Base-by-base conservation (phyloP, 2,329 filamentous ascomycete genomes). In the Claviceps sp. region DNA sequence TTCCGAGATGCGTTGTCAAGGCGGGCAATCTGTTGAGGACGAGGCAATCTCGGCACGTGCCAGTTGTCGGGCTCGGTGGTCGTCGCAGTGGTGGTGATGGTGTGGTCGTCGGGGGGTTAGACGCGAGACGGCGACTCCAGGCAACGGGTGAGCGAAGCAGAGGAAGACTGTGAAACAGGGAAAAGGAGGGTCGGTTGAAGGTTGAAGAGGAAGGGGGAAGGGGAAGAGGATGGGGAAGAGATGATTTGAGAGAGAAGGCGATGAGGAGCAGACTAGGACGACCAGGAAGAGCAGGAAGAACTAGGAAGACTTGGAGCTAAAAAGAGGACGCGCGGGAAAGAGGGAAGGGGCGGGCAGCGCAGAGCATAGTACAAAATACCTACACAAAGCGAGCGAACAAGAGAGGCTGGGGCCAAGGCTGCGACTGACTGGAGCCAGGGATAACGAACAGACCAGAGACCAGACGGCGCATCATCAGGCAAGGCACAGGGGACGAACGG, bases 1-100 rank as follows among this genome's bases (percentile, higher is more conserved):
- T 55, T 55, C 49, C 42, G 46, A 41, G 40, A 30, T 38, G 37
- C 38, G 30, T 34, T 43, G 37, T 11, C 9, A 34, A 46, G 18
- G 46, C 34, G 46, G 50, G 44, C 26, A 47, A 50, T 34, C n/a
- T 34, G 50, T 53, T 46, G 41, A 40, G 34, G 53, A 48, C 51
- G 45, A 51, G 47, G 50, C 43, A 22, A 44, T 45, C 48, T 51
- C 45, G 48, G 40, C 48, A 53, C 45, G 53, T 55, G 51, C 51
- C 53, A 46, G 48, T 52, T 37, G 48, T 42, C 50, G 37, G 30
- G 18, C 22, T 47, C 22, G n/a, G 38, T 26, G 22, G 37, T 54
- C 41, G 53, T 52, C 47, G 47, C n/a, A 11, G 38, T 50, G 16
- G 38, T 50, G 16, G 47, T 26, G 5, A 26, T 48, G 42, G 26